These are phyloP conservation scores for Aspergillus puulaauensis DNA, from an alignment of 2,329 filamentous ascomycete genomes.

Conservation along the genomic window DNA sequence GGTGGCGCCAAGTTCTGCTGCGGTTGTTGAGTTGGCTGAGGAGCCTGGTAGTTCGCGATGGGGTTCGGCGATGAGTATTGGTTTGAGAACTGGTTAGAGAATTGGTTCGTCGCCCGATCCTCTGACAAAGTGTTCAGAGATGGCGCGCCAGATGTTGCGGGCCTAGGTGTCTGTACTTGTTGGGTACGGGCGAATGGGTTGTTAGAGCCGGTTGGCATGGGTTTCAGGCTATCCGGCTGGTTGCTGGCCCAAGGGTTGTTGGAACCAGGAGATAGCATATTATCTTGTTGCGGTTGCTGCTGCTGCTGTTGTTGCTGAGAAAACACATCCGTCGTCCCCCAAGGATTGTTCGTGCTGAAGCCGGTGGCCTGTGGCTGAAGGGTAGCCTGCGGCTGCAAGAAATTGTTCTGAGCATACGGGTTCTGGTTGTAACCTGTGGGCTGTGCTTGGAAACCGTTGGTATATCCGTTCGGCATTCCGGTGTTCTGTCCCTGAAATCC, in stretches of 20 bases:
- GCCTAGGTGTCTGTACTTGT: slow-evolving; percentile 35
- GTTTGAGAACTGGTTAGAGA: slow-evolving; percentile 58
- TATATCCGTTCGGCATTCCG: slow-evolving; percentile 68
- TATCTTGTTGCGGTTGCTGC: slow-evolving; percentile 53
- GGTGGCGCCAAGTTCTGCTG: slow-evolving; percentile 23
- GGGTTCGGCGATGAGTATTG: slow-evolving; percentile 54
- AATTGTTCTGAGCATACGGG: slow-evolving; percentile 43
- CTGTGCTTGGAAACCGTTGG: slow-evolving; percentile 68
- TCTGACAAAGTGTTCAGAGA: slow-evolving; percentile 76
- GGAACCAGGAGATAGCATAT: slow-evolving; percentile 71
- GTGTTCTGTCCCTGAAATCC: slow-evolving; percentile 64
- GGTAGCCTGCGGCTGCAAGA: slow-evolving; percentile 51
- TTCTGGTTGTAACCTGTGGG: slow-evolving; percentile 67
- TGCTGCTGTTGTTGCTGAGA: slow-evolving; percentile 52
- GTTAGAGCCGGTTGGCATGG: slow-evolving; percentile 91
- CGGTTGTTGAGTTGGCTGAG: slow-evolving; percentile 28
- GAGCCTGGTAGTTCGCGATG: slow-evolving; percentile 49
- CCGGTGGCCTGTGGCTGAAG: slow-evolving; percentile 60
- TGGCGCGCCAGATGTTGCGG: slow-evolving; percentile 60
- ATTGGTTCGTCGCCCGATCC: slow-evolving; percentile 72
- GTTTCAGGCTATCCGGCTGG: slow-evolving; percentile 66
- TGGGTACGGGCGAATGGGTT: slow-evolving; percentile 83
- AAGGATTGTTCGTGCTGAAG: slow-evolving; percentile 60
- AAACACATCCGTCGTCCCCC: slow-evolving; percentile 42
- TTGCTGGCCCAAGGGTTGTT: slow-evolving; percentile 89